Evolutionary conservation across 306 rosid species (phyloP), one percentile per base, ranked within the genome.

Genomic region (Sophora flavescens): DNA sequence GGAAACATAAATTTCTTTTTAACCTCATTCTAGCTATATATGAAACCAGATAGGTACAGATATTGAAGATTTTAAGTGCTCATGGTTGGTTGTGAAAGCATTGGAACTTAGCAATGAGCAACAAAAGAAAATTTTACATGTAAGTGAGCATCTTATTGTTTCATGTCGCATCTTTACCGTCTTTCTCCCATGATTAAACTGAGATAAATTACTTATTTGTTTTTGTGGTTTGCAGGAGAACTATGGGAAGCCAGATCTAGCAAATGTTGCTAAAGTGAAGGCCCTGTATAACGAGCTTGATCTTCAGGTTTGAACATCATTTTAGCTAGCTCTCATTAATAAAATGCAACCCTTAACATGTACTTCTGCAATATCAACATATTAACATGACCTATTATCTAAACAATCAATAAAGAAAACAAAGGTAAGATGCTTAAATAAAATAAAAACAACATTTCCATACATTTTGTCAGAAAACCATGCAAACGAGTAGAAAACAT

Each of bases 21-120:
- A 35, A 74, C 39, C 82, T 85, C 79, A 83, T 54, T 72, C 56
- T 32, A 54, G 70, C 80, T 70, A 38, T 85, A 68, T 70, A 63
- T 65, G 81, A 36, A 60, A 50, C 70, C 90, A 90, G 99, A 85
- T 95, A 81, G 99, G 99, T 57, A 92, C 99, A 58, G 99, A 95
- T 78, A 95, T 92, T 78, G 97, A 90, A 87, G 99, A 95, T 86
- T 95, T 89, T 78, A 95, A 95, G 80, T 95, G 99, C 85, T 95
- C 99, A 74, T 95, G 97, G 99, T 41, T 95, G 88, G 92, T 86
- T 18, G 97, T 88, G 80, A 95, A 95, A 82, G 97, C 99, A 14
- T 47, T 95, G 77, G 99, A 95, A 66, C 84, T 81, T 78, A 8
- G 88, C 79, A 88, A 81, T 12, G 92, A 90, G 59, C 73, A 88